Percentiles rank a stretch among this genome's conserved stretches.
Evolutionary conservation across 2,329 filamentous ascomycete genomes (phyloP).

Genomic region (Scortechinia acanthostroma): DNA sequence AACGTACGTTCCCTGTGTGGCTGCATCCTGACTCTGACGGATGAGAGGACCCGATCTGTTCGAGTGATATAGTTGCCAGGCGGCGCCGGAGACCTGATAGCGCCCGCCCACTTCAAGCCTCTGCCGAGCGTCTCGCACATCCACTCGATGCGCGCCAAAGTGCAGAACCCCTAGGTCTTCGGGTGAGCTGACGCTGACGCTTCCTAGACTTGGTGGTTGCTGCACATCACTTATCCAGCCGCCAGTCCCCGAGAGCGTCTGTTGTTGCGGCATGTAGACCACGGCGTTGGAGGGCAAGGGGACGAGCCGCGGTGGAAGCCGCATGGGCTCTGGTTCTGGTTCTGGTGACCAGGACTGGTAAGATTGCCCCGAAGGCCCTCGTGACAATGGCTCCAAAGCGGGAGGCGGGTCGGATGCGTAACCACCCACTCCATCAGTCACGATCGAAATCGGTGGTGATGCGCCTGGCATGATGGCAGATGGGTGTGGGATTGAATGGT

Average conservation of each 20-base stretch:
- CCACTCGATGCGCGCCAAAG: slow-evolving; percentile 17
- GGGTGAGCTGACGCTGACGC: background rate
- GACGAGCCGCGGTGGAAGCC: background rate
- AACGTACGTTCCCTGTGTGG: slow-evolving; percentile 7
- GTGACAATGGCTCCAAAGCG: slow-evolving; percentile 21
- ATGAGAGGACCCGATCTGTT: background rate
- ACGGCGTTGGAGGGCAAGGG: slow-evolving; percentile 5
- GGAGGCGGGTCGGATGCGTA: slow-evolving; percentile 11
- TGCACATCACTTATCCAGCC: background rate
- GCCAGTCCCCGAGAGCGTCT: background rate
- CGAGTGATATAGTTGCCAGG: background rate
- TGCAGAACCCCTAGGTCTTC: slow-evolving; percentile 8
- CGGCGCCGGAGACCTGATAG: background rate
- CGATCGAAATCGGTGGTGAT: slow-evolving; percentile 4
- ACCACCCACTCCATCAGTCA: background rate
- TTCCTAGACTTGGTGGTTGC: background rate
- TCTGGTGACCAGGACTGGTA: slow-evolving; percentile 24
- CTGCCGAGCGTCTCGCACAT: slow-evolving; percentile 16
- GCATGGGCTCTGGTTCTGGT: slow-evolving; percentile 14
- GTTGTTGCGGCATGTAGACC: slow-evolving; percentile 7
- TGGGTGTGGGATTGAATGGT: background rate
- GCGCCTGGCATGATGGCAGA: background rate
- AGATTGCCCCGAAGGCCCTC: slow-evolving; percentile 19
- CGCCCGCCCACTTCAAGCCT: slow-evolving; percentile 10
- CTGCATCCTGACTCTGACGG: background rate